Percentiles rank a stretch among this genome's conserved stretches.
These are phyloP conservation scores for Eucalyptus brandiana DNA, from an alignment of 345 rosid genomes.

Conservation along the genomic window DNA sequence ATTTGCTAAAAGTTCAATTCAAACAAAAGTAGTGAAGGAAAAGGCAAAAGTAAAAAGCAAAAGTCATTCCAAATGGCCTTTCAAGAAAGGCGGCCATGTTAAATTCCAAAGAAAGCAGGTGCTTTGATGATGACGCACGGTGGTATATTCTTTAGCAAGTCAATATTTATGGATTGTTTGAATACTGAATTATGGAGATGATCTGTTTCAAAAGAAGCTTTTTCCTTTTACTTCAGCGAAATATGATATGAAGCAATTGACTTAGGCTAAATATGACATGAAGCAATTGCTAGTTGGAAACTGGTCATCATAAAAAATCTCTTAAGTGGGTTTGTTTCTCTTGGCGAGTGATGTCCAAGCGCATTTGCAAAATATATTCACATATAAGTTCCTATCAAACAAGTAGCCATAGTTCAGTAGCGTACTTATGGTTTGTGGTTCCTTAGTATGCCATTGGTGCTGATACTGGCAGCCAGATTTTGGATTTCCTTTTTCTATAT, in stretches of 20 bases:
- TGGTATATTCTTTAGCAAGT: background rate
- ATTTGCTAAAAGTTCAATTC: background rate
- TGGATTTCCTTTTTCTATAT: background rate
- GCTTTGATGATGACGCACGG: background rate
- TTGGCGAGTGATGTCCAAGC: background rate
- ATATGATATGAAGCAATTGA: background rate
- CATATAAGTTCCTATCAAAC: background rate
- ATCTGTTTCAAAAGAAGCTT: background rate
- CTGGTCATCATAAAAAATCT: background rate
- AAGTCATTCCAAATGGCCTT: background rate
- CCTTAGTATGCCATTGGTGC: background rate
- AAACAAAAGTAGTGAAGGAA: background rate
- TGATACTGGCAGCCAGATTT: background rate
- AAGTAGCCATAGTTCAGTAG: background rate
- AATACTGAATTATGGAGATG: background rate
- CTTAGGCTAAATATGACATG: background rate
- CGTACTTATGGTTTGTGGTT: background rate
- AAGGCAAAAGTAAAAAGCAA: background rate
- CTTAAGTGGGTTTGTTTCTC: background rate
- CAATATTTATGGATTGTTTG: background rate
- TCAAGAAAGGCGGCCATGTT: background rate
- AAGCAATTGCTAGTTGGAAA: background rate
- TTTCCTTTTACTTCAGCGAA: background rate
- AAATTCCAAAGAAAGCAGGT: background rate
- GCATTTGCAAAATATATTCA: background rate